A percentile compares a stretch with the other conserved stretches of the same genome.
phyloP scores from a whole-genome alignment of 495 filamentous ascomycete genomes.

The Aspergillus ostianus region DNA sequence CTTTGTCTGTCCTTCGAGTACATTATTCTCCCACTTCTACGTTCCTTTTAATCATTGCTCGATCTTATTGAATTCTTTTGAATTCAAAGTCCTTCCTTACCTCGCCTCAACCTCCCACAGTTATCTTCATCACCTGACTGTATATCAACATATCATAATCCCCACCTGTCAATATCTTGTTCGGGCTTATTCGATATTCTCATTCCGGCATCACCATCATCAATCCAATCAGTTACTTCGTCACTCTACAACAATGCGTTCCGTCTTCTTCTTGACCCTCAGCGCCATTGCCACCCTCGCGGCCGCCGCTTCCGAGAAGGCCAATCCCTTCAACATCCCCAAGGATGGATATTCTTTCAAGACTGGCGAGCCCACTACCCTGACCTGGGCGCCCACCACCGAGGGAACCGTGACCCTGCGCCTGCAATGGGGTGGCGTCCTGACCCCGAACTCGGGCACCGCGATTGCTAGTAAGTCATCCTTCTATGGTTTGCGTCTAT shows the following conservation, averaged over 20 bases:
- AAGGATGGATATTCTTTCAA: slow-evolving; percentile 42
- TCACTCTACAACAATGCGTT: slow-evolving; percentile 37
- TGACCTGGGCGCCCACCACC: slow-evolving; percentile 57
- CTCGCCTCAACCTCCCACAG: too few relatives aligned
- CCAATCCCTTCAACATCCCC: slow-evolving; percentile 58
- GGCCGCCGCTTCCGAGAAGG: slow-evolving; percentile 25
- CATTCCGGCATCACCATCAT: background rate
- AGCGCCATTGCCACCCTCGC: slow-evolving; percentile 40
- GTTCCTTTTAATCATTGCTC: background rate
- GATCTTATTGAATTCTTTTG: background rate
- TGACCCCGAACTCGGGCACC: slow-evolving; percentile 42
- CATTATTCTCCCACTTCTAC: background rate
- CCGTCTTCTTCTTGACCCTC: slow-evolving; percentile 36
- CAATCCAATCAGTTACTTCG: background rate
- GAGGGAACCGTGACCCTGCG: slow-evolving; percentile 52
- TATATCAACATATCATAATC: background rate
- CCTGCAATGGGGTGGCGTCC: slow-evolving; percentile 50
- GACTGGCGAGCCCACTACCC: slow-evolving; percentile 48
- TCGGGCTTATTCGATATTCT: background rate
- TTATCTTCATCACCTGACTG: background rate
- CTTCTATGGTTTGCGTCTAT: background rate
- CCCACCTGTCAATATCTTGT: background rate
- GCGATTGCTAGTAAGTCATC: slow-evolving; percentile 56
- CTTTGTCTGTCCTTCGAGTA: slow-evolving; percentile 9
- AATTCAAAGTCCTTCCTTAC: background rate